A percentile compares a stretch with the other conserved stretches of the same genome.
Conservation (phyloP, 352 stramenopile species). For the Pythium pectinolyticum region DNA sequence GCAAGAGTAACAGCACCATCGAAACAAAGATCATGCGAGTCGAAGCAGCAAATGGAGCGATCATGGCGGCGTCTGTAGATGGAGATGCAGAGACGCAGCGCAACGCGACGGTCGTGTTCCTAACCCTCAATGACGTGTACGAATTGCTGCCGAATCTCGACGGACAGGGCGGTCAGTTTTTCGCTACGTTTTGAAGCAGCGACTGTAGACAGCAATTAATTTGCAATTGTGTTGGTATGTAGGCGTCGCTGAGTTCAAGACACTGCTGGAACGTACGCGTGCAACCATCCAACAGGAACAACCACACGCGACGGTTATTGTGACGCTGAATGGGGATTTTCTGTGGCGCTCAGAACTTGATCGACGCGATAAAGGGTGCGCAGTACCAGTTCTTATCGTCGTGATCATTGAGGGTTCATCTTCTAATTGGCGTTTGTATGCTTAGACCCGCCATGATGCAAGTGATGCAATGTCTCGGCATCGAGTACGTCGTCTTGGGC, state of each 20-base stretch:
- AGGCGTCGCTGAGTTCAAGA: slow-evolving; percentile 55
- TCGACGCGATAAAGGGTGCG: slow-evolving; percentile 68
- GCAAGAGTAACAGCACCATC: neutral
- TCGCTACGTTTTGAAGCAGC: neutral
- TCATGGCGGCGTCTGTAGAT: neutral
- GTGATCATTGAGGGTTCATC: no score
- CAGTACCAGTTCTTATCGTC: neutral
- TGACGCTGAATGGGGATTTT: slow-evolving; percentile 77
- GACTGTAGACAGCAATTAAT: neutral
- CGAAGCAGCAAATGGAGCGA: neutral
- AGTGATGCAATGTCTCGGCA: slow-evolving; percentile 48
- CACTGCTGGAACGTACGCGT: slow-evolving; percentile 40
- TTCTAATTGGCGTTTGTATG: slow-evolving; percentile 1
- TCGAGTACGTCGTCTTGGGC: slow-evolving; percentile 70
- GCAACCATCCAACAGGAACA: slow-evolving; percentile 18
- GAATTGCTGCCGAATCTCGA: slow-evolving; percentile 48
- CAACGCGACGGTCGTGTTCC: slow-evolving; percentile 45
- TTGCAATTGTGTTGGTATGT: no score
- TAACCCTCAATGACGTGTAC: slow-evolving; percentile 77
- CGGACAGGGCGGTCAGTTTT: slow-evolving; percentile 24
- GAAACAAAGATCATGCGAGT: neutral
- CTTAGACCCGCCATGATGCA: slow-evolving; percentile 68
- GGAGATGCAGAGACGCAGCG: neutral
- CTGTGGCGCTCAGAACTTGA: slow-evolving; percentile 66
- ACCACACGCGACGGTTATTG: slow-evolving; percentile 37